Conservation (phyloP, 768 basidiomycete species). For the Rhizopogon roseolus region DNA sequence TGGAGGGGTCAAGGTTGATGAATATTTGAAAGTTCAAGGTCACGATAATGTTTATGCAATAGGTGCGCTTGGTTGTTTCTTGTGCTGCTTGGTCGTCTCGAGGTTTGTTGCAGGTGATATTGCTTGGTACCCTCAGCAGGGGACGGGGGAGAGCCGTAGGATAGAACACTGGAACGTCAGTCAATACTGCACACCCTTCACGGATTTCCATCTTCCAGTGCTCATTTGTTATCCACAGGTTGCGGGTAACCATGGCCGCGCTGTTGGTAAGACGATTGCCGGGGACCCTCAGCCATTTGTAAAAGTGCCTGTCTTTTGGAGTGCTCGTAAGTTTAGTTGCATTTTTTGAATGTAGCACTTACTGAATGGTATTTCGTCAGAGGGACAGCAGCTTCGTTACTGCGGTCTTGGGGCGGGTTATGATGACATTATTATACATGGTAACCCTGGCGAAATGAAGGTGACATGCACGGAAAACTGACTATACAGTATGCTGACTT, state of each 20-base stretch:
- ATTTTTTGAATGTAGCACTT: not conserved
- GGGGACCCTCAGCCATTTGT: conserved; percentile 58
- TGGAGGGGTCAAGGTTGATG: conserved; percentile 74
- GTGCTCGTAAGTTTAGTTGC: conserved; percentile 58
- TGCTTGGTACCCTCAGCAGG: conserved; percentile 66
- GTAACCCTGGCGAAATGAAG: conserved; percentile 74
- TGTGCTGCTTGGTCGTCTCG: not conserved
- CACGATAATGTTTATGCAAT: conserved; percentile 61
- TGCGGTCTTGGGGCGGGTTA: conserved; percentile 66
- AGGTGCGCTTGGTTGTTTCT: conserved; percentile 31
- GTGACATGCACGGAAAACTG: conserved; percentile 28
- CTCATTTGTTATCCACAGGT: conserved; percentile 38
- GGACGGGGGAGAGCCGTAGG: conserved; percentile 45
- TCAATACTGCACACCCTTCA: not conserved
- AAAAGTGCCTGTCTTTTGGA: conserved; percentile 89
- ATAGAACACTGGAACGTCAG: conserved; percentile 92
- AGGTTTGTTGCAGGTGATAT: conserved; percentile 55
- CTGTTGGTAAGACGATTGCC: conserved; percentile 75
- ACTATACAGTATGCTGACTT: not conserved
- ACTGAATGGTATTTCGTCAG: conserved; percentile 28
- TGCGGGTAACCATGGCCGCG: conserved; percentile 81
- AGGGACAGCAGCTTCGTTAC: conserved; percentile 86
- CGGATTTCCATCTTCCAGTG: not conserved
- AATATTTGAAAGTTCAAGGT: conserved; percentile 58
- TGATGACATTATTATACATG: conserved; percentile 77